A percentile compares a stretch with the other conserved stretches of the same genome.
Conservation (phyloP, 306 rosid genomes). For the Sesbania bispinosa region DNA sequence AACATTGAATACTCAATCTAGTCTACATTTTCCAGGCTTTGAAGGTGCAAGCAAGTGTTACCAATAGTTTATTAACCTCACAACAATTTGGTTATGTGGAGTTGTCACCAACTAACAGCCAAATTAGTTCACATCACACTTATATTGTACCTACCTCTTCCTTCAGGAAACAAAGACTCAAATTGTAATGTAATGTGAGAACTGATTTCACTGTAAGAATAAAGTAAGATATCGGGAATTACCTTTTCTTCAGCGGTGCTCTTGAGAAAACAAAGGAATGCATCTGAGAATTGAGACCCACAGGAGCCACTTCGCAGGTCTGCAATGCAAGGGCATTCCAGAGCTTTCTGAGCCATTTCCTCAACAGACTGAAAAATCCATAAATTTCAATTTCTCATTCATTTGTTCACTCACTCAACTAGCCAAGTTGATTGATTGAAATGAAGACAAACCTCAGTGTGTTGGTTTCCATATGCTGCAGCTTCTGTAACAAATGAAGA, state of each 20-base stretch:
- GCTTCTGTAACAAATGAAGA: conserved; percentile 64
- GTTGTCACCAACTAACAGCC: not conserved
- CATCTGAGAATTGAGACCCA: conserved; percentile 77
- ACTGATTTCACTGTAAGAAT: not conserved
- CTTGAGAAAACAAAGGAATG: conserved; percentile 85
- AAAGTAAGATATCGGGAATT: not conserved
- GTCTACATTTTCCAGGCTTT: too few relatives aligned
- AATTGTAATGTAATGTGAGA: not conserved
- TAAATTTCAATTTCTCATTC: not conserved
- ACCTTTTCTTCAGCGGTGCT: conserved; percentile 91
- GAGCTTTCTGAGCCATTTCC: conserved; percentile 77
- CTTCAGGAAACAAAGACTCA: not conserved
- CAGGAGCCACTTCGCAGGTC: conserved; percentile 78
- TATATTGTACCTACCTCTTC: not conserved
- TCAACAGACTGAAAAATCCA: conserved; percentile 68
- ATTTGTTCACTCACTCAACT: too few relatives aligned
- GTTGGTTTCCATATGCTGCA: conserved; percentile 65
- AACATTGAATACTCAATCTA: too few relatives aligned
- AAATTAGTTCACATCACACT: not conserved
- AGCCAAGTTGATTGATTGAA: conserved; percentile 19
- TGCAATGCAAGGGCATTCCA: conserved; percentile 94
- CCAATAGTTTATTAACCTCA: not conserved
- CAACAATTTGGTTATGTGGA: not conserved
- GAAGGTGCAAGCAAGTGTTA: too few relatives aligned
- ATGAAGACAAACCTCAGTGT: conserved; percentile 53